Conservation (phyloP, 169 alveolate genomes). For the Nephromyces sp. region DNA sequence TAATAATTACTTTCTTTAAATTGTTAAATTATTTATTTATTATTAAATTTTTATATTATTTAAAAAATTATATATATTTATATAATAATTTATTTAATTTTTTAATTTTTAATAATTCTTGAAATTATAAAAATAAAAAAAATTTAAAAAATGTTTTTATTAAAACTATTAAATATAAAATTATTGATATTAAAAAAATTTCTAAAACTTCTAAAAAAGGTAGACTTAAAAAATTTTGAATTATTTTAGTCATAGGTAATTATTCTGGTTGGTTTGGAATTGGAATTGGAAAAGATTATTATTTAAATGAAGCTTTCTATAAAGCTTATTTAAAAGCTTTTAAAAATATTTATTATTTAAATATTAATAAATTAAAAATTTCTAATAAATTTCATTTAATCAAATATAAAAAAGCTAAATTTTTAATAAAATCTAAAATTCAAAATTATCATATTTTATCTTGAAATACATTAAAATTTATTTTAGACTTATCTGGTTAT, state of each 20-base stretch:
- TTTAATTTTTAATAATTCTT: background rate
- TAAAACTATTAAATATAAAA: background rate
- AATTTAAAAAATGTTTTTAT: background rate
- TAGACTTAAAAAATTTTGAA: background rate
- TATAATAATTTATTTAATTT: background rate
- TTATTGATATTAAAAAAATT: background rate
- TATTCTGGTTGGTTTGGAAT: conserved; percentile 2
- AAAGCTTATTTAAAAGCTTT: conserved; percentile 4
- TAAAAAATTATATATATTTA: background rate
- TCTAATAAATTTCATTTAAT: background rate
- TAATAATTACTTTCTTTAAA: background rate
- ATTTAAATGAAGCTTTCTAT: background rate
- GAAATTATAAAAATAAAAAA: background rate
- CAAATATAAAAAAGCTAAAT: background rate
- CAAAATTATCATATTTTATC: background rate
- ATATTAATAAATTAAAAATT: background rate
- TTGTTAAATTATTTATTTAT: background rate
- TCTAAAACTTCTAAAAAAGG: background rate
- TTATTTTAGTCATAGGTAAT: background rate
- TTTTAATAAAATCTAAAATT: background rate
- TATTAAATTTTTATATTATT: background rate
- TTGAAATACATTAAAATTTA: background rate
- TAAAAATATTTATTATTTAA: background rate
- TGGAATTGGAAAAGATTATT: background rate
- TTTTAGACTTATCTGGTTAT: conserved; percentile 2